phyloP scores from a whole-genome alignment of 345 rosid species.

The Citrus sp. region DNA sequence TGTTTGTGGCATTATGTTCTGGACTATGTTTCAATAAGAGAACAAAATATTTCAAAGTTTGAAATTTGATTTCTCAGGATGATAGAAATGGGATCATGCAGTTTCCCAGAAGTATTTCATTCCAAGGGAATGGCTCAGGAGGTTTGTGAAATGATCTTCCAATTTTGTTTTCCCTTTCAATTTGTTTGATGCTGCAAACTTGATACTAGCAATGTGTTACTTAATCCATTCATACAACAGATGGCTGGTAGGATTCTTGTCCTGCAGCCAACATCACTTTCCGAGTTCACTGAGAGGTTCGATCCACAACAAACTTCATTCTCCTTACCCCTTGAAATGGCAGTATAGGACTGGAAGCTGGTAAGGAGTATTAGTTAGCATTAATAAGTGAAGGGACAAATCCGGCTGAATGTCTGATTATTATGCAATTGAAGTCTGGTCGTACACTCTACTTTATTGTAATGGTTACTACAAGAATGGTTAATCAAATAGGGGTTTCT shows the following conservation, averaged over 20 bases:
- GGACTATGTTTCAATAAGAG: not conserved
- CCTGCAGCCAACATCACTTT: conserved; percentile 62
- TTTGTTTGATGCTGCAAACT: not conserved
- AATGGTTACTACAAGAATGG: not conserved
- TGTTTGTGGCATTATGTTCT: not conserved
- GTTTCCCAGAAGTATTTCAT: conserved; percentile 77
- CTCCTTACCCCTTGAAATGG: not conserved
- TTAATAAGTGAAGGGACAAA: not conserved
- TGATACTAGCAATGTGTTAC: not conserved
- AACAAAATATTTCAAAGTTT: not conserved
- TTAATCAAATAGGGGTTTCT: not conserved
- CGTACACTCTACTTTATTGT: not conserved
- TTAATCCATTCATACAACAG: conserved; percentile 30
- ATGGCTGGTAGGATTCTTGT: conserved; percentile 91
- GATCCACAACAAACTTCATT: conserved; percentile 10
- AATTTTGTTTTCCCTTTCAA: not conserved
- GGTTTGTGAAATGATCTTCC: conserved; percentile 33
- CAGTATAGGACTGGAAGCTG: not conserved
- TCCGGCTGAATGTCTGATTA: not conserved
- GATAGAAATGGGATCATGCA: conserved; percentile 73
- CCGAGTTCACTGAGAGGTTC: conserved; percentile 75
- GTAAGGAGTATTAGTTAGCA: not conserved
- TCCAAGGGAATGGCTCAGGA: conserved; percentile 71
- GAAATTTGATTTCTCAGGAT: conserved; percentile 41
- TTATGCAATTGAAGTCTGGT: not conserved